These are phyloP conservation scores for Pleurotus platypus DNA, from an alignment of 768 basidiomycete genomes.

Conservation along the genomic window DNA sequence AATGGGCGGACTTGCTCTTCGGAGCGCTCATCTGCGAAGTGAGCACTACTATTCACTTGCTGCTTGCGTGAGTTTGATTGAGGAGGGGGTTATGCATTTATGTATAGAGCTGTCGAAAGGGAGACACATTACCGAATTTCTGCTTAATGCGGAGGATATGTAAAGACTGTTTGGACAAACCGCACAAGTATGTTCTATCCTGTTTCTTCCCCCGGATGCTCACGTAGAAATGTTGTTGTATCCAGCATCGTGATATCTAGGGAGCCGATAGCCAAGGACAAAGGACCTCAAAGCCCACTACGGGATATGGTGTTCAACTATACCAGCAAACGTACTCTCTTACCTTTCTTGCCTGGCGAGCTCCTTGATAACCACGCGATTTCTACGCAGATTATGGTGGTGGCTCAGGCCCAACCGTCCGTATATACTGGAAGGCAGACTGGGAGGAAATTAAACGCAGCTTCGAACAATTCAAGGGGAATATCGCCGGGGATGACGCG, in stretches of 20 bases:
- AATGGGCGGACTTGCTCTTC: slow-evolving; percentile 25
- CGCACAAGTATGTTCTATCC: neutral
- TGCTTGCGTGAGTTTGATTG: neutral
- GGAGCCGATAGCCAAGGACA: neutral
- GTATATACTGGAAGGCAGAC: neutral
- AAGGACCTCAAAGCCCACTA: neutral
- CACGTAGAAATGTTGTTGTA: neutral
- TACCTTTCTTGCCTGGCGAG: neutral
- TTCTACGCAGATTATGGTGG: neutral
- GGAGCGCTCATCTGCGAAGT: slow-evolving; percentile 16
- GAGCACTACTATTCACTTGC: neutral
- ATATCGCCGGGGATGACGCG: neutral
- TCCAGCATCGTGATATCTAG: neutral
- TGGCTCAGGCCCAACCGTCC: neutral
- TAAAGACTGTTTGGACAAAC: neutral
- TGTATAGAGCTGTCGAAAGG: neutral
- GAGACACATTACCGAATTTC: neutral
- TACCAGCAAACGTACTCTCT: neutral
- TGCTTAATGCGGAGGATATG: neutral
- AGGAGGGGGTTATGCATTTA: neutral
- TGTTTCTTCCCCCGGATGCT: neutral
- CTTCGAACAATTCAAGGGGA: neutral
- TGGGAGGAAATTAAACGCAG: neutral
- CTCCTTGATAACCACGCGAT: too few species aligned
- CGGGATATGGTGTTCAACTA: neutral